Percentiles rank a stretch among this genome's conserved stretches.
Evolutionary conservation across 768 basidiomycete genomes (phyloP).

Genomic region (Leucocoprinus sp.): DNA sequence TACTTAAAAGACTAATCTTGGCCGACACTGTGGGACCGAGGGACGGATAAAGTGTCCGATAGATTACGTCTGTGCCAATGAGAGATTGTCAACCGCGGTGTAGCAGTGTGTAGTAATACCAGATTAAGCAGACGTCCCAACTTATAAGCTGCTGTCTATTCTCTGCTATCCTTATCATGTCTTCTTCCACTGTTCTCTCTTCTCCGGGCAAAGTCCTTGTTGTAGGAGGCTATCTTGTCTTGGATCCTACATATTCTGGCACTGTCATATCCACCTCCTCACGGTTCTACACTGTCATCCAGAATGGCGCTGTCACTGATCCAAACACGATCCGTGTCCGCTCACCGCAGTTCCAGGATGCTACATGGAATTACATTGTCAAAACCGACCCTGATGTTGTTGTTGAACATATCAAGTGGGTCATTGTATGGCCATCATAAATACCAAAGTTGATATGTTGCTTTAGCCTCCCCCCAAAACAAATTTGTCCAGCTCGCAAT

Average conservation of each 20-base stretch:
- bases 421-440: conserved; percentile 10
- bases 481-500: conserved; percentile 90
- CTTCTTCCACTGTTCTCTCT: conserved; percentile 64
- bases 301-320: conserved; percentile 22
- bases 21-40: conserved; percentile 8
- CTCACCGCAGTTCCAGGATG: conserved; percentile 86
- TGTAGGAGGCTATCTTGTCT: conserved; percentile 95
- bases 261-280: conserved; percentile 88
- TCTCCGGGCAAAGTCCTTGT: conserved; percentile 93
- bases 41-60: background rate
- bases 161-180: conserved; percentile 25
- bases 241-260: conserved; percentile 81
- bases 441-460: conserved; percentile 11
- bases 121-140: conserved; percentile 4
- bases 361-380: conserved; percentile 68
- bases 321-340: conserved; percentile 55
- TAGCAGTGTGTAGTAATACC: conserved; percentile 5
- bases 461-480: conserved; percentile 51
- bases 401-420: conserved; percentile 34
- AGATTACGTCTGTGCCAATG: background rate
- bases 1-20: conserved; percentile 10
- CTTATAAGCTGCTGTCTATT: conserved; percentile 13
- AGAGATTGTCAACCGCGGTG: conserved; percentile 6
- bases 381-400: conserved; percentile 27
- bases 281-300: conserved; percentile 83